Base-by-base conservation (phyloP, 495 filamentous ascomycete genomes). In the Rusavskia elegans region DNA sequence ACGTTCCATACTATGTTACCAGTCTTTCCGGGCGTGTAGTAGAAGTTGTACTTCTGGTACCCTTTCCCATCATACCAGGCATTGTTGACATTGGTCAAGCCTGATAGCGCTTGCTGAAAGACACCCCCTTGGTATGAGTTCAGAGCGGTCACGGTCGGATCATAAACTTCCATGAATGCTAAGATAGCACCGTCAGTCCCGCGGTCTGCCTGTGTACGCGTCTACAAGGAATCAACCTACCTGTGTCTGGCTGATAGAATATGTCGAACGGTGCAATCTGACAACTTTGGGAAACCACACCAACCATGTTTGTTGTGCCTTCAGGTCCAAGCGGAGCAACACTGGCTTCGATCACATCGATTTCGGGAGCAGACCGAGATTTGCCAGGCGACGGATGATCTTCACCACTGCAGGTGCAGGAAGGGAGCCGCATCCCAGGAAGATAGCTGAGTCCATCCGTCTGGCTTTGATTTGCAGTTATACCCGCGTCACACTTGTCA, bases 211-310 rank as follows among this genome's bases (percentile, higher is more conserved):
- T 27, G 25, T 4, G 25, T 3, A 27, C 1, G 7, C 25, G 25
- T 27, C 25, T 27, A 27, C 7, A 7, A 19, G 25, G n/a, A 17
- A 29, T 17, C 4, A 16, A 42, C 55, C 25, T 59, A 62, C 59
- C 71, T 53, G 79, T 79, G 59, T 89, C 72, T n/a, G 84, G 81
- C 64, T 80, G 77, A 51, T 85, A 86, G 74, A 78, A 85, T 49
- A 84, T 71, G 59, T 87, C 84, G 58, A 86, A 89, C 2, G 84
- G 84, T 4, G 84, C 85, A 49, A 80, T 66, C 61, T 89, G 85
- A 52, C 75, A 70, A 68, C 78, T 83, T 56, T 89, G 85, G 13
- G 84, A 87, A 1, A 77, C 83, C 14, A 69, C 67, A 23, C 84
- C 83, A 48, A 81, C 68, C 25, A 64, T 70, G 1, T 66, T 63